Percentiles rank a stretch among this genome's conserved stretches.
Conservation (phyloP, 345 rosid species). For the Citrus trifoliata region DNA sequence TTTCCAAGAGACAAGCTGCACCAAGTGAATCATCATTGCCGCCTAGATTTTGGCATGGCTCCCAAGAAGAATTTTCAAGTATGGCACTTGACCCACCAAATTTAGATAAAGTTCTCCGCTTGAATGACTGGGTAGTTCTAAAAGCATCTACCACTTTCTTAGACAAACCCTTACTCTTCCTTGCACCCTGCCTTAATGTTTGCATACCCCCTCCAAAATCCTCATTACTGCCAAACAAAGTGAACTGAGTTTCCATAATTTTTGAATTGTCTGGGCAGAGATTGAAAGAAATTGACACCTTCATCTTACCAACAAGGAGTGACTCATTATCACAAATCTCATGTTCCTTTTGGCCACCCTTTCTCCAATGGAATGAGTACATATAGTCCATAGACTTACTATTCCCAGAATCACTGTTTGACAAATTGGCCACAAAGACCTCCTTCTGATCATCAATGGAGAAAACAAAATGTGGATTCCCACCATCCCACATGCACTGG, state of each 20-base stretch:
- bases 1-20: constrained; percentile 37
- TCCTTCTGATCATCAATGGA: constrained; percentile 69
- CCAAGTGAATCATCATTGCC: constrained; percentile 30
- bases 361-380: constrained; percentile 58
- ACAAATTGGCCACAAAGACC: constrained; percentile 57
- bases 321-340: constrained; percentile 28
- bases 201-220: constrained; percentile 27
- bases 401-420: constrained; percentile 31
- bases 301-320: constrained; percentile 65
- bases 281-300: constrained; percentile 57
- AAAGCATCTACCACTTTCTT: constrained; percentile 67
- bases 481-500: constrained; percentile 68
- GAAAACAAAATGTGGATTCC: constrained; percentile 69
- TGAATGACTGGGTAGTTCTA: constrained; percentile 42
- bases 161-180: constrained; percentile 57
- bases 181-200: constrained; percentile 26
- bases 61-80: constrained; percentile 46
- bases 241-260: constrained; percentile 70
- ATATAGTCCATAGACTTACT: constrained; percentile 35
- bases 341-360: constrained; percentile 36
- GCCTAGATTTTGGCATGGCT: constrained; percentile 38
- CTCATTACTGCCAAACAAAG: constrained; percentile 56
- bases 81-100: constrained; percentile 50
- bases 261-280: constrained; percentile 41
- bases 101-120: constrained; percentile 59